These are phyloP conservation scores for Stachybotrys chartarum DNA, from an alignment of 2,329 filamentous ascomycete species.

Conservation along the genomic window DNA sequence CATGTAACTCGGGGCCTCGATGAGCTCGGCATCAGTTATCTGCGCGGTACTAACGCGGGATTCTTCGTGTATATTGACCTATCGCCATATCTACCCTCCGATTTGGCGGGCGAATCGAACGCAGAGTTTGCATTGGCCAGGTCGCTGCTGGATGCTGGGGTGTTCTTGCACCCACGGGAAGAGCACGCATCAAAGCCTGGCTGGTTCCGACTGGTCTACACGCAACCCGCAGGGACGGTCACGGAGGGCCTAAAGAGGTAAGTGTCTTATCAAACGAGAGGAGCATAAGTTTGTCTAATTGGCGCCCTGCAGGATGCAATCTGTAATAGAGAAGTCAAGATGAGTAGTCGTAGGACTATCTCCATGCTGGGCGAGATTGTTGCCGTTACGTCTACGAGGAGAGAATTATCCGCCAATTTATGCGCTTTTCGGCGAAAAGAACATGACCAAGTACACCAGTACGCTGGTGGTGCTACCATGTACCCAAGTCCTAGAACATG, in stretches of 20 bases:
- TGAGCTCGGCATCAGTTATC: constrained; percentile 34
- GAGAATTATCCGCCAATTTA: too few species aligned
- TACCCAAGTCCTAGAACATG: too few species aligned
- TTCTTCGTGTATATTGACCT: constrained; percentile 52
- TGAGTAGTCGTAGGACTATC: too few species aligned
- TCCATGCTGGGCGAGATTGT: too few species aligned
- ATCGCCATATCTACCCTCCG: constrained; percentile 29
- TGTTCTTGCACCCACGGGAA: constrained; percentile 42
- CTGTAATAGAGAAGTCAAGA: background rate
- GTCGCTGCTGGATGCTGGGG: constrained; percentile 34
- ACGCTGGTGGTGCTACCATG: too few species aligned
- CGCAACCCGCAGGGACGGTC: constrained; percentile 25
- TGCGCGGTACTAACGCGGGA: constrained; percentile 42
- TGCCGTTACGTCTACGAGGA: too few species aligned
- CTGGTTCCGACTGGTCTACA: constrained; percentile 48
- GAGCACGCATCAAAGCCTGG: constrained; percentile 38
- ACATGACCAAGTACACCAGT: too few species aligned
- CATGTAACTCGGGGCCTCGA: constrained; percentile 29
- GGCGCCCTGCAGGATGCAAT: background rate
- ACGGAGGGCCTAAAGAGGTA: constrained; percentile 29
- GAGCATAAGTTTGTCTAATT: background rate
- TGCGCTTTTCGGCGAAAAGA: too few species aligned
- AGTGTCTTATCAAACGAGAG: background rate
- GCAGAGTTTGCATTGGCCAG: constrained; percentile 37
- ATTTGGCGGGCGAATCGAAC: constrained; percentile 19